Conservation (phyloP, 2,329 filamentous ascomycete genomes). For the Ascomycota sp. region DNA sequence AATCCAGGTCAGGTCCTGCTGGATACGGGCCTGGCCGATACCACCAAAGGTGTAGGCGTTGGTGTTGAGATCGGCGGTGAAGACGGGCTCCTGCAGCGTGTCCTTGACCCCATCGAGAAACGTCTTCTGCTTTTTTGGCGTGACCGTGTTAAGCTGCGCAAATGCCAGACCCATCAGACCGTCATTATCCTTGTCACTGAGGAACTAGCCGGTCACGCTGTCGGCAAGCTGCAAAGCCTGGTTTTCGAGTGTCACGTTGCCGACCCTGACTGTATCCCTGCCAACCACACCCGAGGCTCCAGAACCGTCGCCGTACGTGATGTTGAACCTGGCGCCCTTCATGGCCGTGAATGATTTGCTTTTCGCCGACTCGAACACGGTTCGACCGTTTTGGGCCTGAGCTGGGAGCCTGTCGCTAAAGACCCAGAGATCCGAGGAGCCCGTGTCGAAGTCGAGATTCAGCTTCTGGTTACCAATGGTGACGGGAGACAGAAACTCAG, state of each 20-base stretch:
- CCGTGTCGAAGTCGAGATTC: constrained; percentile 56
- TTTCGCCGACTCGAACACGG: constrained; percentile 15
- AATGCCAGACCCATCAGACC: constrained; percentile 54
- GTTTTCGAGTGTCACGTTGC: constrained; percentile 36
- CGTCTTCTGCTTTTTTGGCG: constrained; percentile 42
- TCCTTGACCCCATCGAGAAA: constrained; percentile 52
- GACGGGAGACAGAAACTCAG: constrained; percentile 48
- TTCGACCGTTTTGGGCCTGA: constrained; percentile 20
- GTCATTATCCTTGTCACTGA: constrained; percentile 37
- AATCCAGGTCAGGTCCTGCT: constrained; percentile 37
- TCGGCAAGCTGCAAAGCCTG: constrained; percentile 52
- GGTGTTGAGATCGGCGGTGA: constrained; percentile 43
- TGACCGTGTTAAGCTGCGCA: constrained; percentile 41
- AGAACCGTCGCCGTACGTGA: constrained; percentile 50
- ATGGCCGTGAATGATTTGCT: constrained; percentile 15
- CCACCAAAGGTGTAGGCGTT: constrained; percentile 53
- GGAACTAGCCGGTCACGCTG: constrained; percentile 34
- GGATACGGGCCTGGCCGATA: constrained; percentile 42
- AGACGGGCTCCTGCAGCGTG: constrained; percentile 41
- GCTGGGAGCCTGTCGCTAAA: constrained; percentile 40
- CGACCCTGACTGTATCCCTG: constrained; percentile 46
- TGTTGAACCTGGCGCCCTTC: constrained; percentile 32
- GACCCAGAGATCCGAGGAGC: constrained; percentile 56
- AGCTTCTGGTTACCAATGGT: constrained; percentile 48
- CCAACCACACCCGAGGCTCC: constrained; percentile 43